Base-by-base conservation (phyloP, 2,329 filamentous ascomycete genomes). In the Penicillium oxalicum region DNA sequence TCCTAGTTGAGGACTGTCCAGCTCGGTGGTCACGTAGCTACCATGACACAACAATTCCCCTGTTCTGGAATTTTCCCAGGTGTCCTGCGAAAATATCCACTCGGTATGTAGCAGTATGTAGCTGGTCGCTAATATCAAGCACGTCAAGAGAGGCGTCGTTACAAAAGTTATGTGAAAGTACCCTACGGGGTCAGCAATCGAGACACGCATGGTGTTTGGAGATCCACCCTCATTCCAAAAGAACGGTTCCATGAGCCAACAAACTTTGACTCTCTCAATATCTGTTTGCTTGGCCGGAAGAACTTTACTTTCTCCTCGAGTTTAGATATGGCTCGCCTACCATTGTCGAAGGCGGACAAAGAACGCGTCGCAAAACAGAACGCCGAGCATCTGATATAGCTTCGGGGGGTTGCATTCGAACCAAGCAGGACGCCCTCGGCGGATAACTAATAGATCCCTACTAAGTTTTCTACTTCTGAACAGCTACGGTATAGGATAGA, bases 211-310 rank as follows among this genome's bases (percentile, higher is more conserved):
- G 64, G 62, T 59, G 57, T 3, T n/a, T 67, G 24, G 65, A 18
- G 65, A 4, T 62, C 62, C 11, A 53, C 58, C 0, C 37, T 62
- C 18, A 60, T 67, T 13, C 33, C 67, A 4, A 67, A 66, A 52
- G 61, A 67, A 29, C 50, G 44, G 9, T 7, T 8, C 3, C 7
- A 32, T 32, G 4, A 36, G 13, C 42, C 18, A 25, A 34, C 32
- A 27, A n/a, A 27, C 36, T 9, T 9, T 13, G 33, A 32, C 4
- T 8, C 29, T 7, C 11, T 11, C 7, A 32, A 32, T 11, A 32
- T 32, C 29, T 11, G 4, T 8, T 32, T 32, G 2, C 18, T 5
- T 32, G 4, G 11, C 29, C 29, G 29, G 5, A 32, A 32, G 29
- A 11, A 32, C 29, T 8, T 32, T 11, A 11, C 7, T 32, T 11